Base-by-base conservation (phyloP, 805 yeast genomes). In the Saturnispora diversa region DNA sequence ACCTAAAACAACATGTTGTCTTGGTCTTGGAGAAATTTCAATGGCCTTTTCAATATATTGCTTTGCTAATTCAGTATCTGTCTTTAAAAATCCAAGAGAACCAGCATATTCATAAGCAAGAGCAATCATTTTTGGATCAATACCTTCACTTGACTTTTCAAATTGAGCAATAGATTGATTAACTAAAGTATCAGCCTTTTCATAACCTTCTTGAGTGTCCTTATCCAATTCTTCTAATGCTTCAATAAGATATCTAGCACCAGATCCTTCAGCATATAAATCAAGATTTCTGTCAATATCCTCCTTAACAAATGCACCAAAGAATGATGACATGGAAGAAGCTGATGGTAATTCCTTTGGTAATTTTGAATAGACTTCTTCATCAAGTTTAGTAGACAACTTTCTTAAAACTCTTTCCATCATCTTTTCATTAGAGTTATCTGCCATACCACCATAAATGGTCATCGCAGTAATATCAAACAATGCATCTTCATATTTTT, bases 401-500 rank as follows among this genome's bases (percentile, higher is more conserved):
- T 79, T 76, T 59, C 75, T 77, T 69, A 90, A 74, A 37, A 84
- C 86, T 60, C 95, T 78, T 67, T 92, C 97, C 55, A 92, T 75
- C 47, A 84, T 74, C 49, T 74, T 72, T 63, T 87, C 95, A 45
- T 83, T 72, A 19, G 84, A 70, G 55, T 79, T 77, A 59, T 84
- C 84, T 32, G 49, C 49, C 64, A 84, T 80, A 31, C 92, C 92
- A 43, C 92, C 92, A 58, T 78, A 75, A 44, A 92, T 74, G 37
- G 95, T 80, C 52, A 88, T 74, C 2, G 94, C 87, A 40, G 97
- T 88, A 60, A 84, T 74, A 64, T 92, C 98, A 62, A 80, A 78
- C 75, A 86, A 80, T 33, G 98, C 88, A 44, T 88, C 94, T 34
- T 77, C 74, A 63, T 74, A 87, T 49, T 72, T 68, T 52, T 77